A percentile compares a stretch with the other conserved stretches of the same genome.
These are phyloP conservation scores for Ichthyophthirius multifiliis DNA, from an alignment of 169 alveolate genomes.

Conservation along the genomic window DNA sequence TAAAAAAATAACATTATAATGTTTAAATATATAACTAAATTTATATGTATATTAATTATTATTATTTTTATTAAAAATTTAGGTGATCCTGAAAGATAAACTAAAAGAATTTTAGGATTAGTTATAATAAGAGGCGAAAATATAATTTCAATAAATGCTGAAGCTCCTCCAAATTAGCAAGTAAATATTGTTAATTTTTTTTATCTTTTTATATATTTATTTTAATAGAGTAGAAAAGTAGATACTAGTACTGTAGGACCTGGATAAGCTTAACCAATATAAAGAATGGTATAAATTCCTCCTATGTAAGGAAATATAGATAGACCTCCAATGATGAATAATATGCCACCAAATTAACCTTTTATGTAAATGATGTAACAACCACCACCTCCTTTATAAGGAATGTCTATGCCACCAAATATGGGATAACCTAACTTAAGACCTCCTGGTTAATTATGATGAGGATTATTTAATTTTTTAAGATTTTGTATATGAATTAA, in stretches of 20 bases:
- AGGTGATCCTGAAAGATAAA: constrained; percentile 87
- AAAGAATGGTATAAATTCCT: constrained; percentile 46
- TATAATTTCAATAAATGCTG: constrained; percentile 96
- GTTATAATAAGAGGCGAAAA: constrained; percentile 97
- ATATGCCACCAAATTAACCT: constrained; percentile 29
- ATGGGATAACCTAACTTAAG: constrained; percentile 36
- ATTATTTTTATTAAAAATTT: constrained; percentile 23
- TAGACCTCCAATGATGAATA: constrained; percentile 36
- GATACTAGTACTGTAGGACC: constrained; percentile 51
- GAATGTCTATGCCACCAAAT: constrained; percentile 35
- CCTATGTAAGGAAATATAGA: constrained; percentile 28
- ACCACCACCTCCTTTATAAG: constrained; percentile 45
- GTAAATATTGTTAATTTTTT: constrained; percentile 25
- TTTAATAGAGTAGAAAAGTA: constrained; percentile 40
- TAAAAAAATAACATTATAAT: neutral
- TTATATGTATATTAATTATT: neutral
- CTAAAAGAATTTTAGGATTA: constrained; percentile 96
- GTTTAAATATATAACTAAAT: neutral
- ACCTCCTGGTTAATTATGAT: constrained; percentile 20
- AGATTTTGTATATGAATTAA: too few relatives aligned
- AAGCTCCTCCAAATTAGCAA: constrained; percentile 94
- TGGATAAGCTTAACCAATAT: constrained; percentile 61
- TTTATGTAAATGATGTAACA: constrained; percentile 32
- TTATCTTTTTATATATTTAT: neutral
- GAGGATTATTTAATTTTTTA: too few relatives aligned